Percentiles rank a stretch among this genome's conserved stretches.
phyloP scores from a whole-genome alignment of 176 grass and related monocot species.

The Alloteropsis semialata region DNA sequence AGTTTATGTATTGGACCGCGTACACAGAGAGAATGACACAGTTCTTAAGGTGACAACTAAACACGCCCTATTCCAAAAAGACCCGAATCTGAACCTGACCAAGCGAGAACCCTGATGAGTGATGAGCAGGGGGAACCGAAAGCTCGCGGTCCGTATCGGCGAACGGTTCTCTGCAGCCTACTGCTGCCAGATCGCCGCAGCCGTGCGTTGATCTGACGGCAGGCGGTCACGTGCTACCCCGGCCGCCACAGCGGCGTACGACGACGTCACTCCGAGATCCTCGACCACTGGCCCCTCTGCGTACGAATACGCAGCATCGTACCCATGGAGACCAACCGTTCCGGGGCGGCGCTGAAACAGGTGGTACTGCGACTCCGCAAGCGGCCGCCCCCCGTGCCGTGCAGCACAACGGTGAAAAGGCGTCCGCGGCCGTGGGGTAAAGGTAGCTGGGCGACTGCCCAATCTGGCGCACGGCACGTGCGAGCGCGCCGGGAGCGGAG shows the following conservation, averaged over 20 bases:
- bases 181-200: neutral
- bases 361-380: neutral
- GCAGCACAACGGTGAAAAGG: constrained; percentile 2
- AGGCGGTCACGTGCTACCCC: neutral
- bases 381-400: neutral
- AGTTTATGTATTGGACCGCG: too few species aligned
- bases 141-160: neutral
- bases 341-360: neutral
- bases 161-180: neutral
- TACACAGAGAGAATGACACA: too few species aligned
- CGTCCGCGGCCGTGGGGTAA: neutral
- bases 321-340: neutral
- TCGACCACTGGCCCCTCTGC: neutral
- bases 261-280: neutral
- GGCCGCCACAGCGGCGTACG: neutral
- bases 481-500: constrained; percentile 1
- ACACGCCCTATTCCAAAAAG: too few species aligned
- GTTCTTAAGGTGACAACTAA: too few species aligned
- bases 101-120: too few species aligned
- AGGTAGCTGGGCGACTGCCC: neutral
- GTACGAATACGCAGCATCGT: neutral
- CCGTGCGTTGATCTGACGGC: neutral
- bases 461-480: constrained; percentile 29
- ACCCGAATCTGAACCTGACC: neutral
- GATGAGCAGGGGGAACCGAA: too few species aligned